Conservation (phyloP, 768 basidiomycete species). For the Russula lepida region DNA sequence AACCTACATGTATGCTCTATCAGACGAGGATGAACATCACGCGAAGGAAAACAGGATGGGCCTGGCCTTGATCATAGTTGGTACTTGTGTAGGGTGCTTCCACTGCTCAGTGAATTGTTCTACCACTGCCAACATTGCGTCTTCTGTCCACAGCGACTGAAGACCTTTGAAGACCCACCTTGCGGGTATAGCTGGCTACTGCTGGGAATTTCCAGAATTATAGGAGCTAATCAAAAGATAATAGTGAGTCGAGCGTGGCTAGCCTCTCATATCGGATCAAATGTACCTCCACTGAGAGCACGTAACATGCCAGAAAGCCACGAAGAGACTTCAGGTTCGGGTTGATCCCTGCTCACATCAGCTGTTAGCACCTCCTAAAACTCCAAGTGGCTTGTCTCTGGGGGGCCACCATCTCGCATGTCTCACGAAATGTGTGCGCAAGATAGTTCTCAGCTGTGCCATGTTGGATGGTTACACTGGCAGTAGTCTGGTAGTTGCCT, state of each 20-base stretch:
- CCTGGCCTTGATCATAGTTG: slow-evolving; percentile 16
- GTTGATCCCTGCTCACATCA: neutral
- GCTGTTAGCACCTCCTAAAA: too few species aligned
- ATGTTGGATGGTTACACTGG: too few species aligned
- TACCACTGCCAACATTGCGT: slow-evolving; percentile 14
- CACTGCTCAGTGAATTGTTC: slow-evolving; percentile 21
- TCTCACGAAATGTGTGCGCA: too few species aligned
- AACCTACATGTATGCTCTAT: slow-evolving; percentile 7
- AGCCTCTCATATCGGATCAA: neutral
- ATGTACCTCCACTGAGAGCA: slow-evolving; percentile 14
- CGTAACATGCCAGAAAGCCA: slow-evolving; percentile 9
- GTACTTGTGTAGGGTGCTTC: slow-evolving; percentile 19
- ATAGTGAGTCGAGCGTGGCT: neutral
- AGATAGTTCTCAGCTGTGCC: too few species aligned
- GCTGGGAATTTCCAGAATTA: slow-evolving; percentile 11
- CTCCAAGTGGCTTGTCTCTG: too few species aligned
- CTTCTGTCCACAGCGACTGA: neutral
- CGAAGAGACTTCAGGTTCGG: neutral
- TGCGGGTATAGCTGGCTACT: slow-evolving; percentile 1
- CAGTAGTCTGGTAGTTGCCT: too few species aligned
- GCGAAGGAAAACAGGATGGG: neutral
- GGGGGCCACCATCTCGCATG: too few species aligned
- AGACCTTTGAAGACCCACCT: slow-evolving; percentile 3
- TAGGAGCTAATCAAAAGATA: slow-evolving; percentile 4
- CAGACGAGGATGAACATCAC: neutral